Percentiles rank a stretch among this genome's conserved stretches.
Conservation (phyloP, 1,284 basidiomycete genomes). For the Heterobasidion parviporum region DNA sequence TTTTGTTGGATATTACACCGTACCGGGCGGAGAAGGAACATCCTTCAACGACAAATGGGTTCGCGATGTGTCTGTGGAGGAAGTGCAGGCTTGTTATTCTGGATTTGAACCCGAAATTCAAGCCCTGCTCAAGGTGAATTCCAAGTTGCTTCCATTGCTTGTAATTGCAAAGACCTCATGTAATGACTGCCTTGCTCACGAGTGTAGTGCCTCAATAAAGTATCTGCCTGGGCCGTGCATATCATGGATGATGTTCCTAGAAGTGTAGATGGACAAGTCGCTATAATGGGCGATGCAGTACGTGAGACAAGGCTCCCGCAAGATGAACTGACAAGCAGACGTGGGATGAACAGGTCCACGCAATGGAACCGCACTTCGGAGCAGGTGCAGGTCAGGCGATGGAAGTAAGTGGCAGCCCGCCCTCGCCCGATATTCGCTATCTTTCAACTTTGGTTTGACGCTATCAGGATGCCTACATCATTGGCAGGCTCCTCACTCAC, state of each 20-base stretch:
- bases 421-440: not conserved
- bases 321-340: not conserved
- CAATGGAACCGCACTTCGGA: slow-evolving; percentile 40
- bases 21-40: slow-evolving; percentile 25
- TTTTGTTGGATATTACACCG: slow-evolving; percentile 29
- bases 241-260: not conserved
- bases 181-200: not conserved
- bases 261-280: slow-evolving; percentile 7
- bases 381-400: slow-evolving; percentile 48
- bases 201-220: not conserved
- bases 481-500: slow-evolving; percentile 25
- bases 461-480: slow-evolving; percentile 25
- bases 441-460: not conserved
- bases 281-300: slow-evolving; percentile 38
- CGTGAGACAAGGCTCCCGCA: not conserved
- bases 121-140: slow-evolving; percentile 22
- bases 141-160: not conserved
- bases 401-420: slow-evolving; percentile 28
- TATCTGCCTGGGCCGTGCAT: slow-evolving; percentile 1
- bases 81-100: slow-evolving; percentile 23
- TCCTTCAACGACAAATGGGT: slow-evolving; percentile 26
- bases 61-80: slow-evolving; percentile 21
- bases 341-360: slow-evolving; percentile 33
- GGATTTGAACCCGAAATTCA: slow-evolving; percentile 31
- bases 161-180: not conserved